Conservation (phyloP, 176 grass and related monocot genomes). For the Thalia dealbata region DNA sequence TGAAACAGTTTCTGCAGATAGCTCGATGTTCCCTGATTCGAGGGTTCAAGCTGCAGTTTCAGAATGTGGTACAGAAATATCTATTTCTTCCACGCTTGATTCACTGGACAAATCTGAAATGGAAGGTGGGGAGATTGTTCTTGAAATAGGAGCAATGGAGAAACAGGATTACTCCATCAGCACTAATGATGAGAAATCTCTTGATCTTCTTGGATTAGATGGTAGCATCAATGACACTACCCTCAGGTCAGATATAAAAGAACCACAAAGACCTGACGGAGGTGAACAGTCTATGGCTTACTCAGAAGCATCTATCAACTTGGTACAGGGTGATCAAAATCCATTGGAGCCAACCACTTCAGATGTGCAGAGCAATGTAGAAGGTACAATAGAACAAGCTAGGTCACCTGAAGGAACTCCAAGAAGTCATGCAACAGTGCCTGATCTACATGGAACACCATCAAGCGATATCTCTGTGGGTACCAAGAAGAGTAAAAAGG, state of each 20-base stretch:
- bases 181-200: not conserved
- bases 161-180: conserved; percentile 1
- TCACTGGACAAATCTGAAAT: conserved; percentile 15
- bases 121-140: conserved; percentile 16
- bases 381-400: not conserved
- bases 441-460: conserved; percentile 21
- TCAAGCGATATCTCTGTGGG: conserved; percentile 15
- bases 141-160: conserved; percentile 16
- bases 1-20: not conserved
- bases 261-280: conserved; percentile 6
- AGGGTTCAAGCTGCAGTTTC: conserved; percentile 8
- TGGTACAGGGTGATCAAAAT: conserved; percentile 1
- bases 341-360: not conserved
- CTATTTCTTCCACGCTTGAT: conserved; percentile 15
- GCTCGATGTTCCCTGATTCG: not conserved
- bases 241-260: not conserved
- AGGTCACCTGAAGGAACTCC: conserved; percentile 20
- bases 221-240: not conserved
- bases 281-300: not conserved
- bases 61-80: conserved; percentile 20
- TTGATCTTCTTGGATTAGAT: not conserved
- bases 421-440: not conserved
- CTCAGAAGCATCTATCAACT: not conserved
- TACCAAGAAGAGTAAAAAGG: conserved; percentile 9
- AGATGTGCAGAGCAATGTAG: not conserved